These are phyloP conservation scores for Lagenidium giganteum DNA, from an alignment of 352 stramenopile genomes.

Conservation along the genomic window DNA sequence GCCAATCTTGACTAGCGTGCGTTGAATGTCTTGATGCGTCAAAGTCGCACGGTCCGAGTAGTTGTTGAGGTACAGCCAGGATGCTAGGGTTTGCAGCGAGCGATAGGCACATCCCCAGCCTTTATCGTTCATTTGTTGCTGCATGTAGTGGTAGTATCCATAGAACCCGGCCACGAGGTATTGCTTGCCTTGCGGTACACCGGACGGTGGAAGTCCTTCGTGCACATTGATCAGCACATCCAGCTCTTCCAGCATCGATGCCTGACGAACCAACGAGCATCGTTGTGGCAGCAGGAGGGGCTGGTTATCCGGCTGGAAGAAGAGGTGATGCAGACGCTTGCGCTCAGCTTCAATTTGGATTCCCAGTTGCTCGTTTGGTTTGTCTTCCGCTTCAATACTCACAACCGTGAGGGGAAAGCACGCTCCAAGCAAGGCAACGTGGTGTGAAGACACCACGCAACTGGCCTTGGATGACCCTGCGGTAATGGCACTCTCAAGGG, in stretches of 20 bases:
- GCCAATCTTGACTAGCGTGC: conserved; percentile 63
- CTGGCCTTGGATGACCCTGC: too few relatives aligned
- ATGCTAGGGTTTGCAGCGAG: conserved; percentile 77
- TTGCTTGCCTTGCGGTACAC: conserved; percentile 20
- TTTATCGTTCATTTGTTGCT: conserved; percentile 69
- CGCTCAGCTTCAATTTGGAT: not conserved
- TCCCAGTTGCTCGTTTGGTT: too few relatives aligned
- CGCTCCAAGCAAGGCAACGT: conserved; percentile 41
- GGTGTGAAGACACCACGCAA: too few relatives aligned
- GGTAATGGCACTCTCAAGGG: too few relatives aligned
- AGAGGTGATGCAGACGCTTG: too few relatives aligned
- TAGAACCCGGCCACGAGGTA: conserved; percentile 58
- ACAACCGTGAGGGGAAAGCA: conserved; percentile 41
- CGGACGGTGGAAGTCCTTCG: conserved; percentile 34
- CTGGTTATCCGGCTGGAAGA: conserved; percentile 36
- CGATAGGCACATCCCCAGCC: conserved; percentile 84
- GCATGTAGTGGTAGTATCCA: conserved; percentile 79
- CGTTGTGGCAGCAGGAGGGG: conserved; percentile 24
- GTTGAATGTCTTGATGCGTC: conserved; percentile 62
- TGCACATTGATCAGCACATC: conserved; percentile 60
- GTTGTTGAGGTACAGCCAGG: conserved; percentile 62
- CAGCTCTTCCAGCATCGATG: conserved; percentile 14
- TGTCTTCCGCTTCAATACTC: not conserved
- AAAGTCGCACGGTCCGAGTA: conserved; percentile 34
- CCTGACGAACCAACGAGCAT: conserved; percentile 35